Conservation (phyloP, 2,329 filamentous ascomycete genomes). For the Aspergillus eucalypticola region DNA sequence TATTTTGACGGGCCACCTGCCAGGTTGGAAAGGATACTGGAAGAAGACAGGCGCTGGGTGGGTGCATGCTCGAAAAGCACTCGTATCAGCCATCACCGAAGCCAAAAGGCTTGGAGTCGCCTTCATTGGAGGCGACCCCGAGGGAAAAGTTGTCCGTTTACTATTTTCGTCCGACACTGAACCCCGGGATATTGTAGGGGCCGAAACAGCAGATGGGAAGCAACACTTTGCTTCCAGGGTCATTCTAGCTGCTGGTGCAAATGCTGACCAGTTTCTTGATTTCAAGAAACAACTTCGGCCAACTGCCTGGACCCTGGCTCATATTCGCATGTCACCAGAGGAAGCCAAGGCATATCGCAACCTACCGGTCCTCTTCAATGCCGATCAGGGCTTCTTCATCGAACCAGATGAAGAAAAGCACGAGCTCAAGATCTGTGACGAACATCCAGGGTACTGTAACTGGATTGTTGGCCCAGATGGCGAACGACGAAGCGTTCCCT, state of each 20-base stretch:
- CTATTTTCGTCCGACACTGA: not conserved
- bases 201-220: conserved; percentile 44
- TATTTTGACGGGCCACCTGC: conserved; percentile 52
- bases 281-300: conserved; percentile 55
- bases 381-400: conserved; percentile 53
- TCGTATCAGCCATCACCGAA: conserved; percentile 29
- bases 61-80: conserved; percentile 54
- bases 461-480: conserved; percentile 33
- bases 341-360: conserved; percentile 50
- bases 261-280: conserved; percentile 50
- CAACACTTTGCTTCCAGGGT: conserved; percentile 46
- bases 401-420: conserved; percentile 45
- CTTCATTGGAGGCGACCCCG: conserved; percentile 5
- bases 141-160: not conserved
- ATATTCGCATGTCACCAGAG: conserved; percentile 51
- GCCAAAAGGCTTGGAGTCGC: conserved; percentile 2
- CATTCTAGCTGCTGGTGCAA: conserved; percentile 56
- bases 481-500: conserved; percentile 37
- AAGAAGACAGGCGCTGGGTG: conserved; percentile 49
- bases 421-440: conserved; percentile 49
- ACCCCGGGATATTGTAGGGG: not conserved
- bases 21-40: conserved; percentile 54
- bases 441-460: conserved; percentile 60
- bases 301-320: conserved; percentile 56
- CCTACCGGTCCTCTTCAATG: conserved; percentile 53